These are phyloP conservation scores for Aspergillus steynii DNA, from an alignment of 495 filamentous ascomycete genomes.

Conservation along the genomic window DNA sequence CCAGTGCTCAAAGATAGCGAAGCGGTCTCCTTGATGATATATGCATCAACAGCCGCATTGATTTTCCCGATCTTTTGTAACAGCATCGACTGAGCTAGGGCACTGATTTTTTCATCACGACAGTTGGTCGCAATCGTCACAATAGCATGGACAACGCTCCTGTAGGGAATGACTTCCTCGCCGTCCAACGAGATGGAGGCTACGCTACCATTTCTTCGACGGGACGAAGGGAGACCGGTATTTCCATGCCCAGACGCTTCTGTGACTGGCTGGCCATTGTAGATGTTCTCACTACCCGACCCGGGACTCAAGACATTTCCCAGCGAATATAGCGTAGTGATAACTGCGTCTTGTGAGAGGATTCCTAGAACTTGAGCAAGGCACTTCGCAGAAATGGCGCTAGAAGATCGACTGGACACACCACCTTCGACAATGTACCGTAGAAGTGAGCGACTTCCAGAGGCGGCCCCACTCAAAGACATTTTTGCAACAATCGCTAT, in stretches of 20 bases:
- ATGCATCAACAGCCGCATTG: constrained; percentile 70
- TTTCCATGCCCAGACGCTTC: constrained; percentile 28
- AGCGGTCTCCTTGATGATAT: constrained; percentile 80
- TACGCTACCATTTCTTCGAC: constrained; percentile 69
- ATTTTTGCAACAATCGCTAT: constrained; percentile 77
- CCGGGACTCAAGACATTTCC: constrained; percentile 86
- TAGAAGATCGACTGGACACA: constrained; percentile 59
- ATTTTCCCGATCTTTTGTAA: constrained; percentile 89
- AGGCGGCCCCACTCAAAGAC: constrained; percentile 69
- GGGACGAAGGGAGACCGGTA: constrained; percentile 44
- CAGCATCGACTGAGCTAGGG: constrained; percentile 93
- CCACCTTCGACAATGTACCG: constrained; percentile 79
- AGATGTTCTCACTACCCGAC: constrained; percentile 37
- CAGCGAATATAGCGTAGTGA: constrained; percentile 90
- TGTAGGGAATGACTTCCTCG: constrained; percentile 77
- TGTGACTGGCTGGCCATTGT: constrained; percentile 30
- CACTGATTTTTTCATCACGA: constrained; percentile 87
- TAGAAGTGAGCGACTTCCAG: constrained; percentile 77
- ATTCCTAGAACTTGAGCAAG: constrained; percentile 75
- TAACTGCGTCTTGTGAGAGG: constrained; percentile 87
- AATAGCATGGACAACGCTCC: constrained; percentile 84
- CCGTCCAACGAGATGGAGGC: constrained; percentile 70
- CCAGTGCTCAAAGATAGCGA: constrained; percentile 72
- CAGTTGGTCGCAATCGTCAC: constrained; percentile 79
- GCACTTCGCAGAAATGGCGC: constrained; percentile 74